Percentiles rank a stretch among this genome's conserved stretches.
phyloP scores from a whole-genome alignment of 176 grass and related monocot genomes.

The Urochloa ruziziensis region DNA sequence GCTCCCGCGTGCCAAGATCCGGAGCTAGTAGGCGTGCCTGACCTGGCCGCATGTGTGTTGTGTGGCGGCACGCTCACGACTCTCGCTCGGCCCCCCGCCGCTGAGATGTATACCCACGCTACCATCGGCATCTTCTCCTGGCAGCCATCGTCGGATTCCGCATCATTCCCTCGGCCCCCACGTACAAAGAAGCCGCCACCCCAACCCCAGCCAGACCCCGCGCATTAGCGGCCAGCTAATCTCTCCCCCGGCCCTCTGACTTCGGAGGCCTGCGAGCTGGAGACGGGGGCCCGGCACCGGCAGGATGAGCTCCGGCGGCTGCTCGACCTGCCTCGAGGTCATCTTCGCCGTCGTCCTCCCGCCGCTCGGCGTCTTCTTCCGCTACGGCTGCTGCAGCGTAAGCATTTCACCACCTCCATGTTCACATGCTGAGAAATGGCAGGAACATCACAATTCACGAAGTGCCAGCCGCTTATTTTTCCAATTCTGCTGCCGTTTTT shows the following conservation, averaged over 20 bases:
- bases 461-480: neutral
- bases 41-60: slow-evolving; percentile 27
- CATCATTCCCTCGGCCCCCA: slow-evolving; percentile 12
- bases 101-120: neutral
- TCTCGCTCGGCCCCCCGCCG: neutral
- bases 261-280: neutral
- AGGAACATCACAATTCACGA: neutral
- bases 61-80: slow-evolving; percentile 1
- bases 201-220: neutral
- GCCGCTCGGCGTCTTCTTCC: slow-evolving; percentile 86
- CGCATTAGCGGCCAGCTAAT: neutral
- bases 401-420: neutral
- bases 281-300: neutral
- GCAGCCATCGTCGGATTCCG: slow-evolving; percentile 27
- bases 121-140: slow-evolving; percentile 37
- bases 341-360: slow-evolving; percentile 62
- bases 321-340: slow-evolving; percentile 61
- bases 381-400: slow-evolving; percentile 83
- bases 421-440: neutral
- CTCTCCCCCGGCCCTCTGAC: neutral
- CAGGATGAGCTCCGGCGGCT: slow-evolving; percentile 53
- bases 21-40: neutral
- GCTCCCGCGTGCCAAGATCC: neutral
- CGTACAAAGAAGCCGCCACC: neutral
- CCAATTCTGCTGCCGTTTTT: neutral